A percentile compares a stretch with the other conserved stretches of the same genome.
Evolutionary conservation across 768 basidiomycete genomes (phyloP).

Genomic region (Suillus subalutaceus): DNA sequence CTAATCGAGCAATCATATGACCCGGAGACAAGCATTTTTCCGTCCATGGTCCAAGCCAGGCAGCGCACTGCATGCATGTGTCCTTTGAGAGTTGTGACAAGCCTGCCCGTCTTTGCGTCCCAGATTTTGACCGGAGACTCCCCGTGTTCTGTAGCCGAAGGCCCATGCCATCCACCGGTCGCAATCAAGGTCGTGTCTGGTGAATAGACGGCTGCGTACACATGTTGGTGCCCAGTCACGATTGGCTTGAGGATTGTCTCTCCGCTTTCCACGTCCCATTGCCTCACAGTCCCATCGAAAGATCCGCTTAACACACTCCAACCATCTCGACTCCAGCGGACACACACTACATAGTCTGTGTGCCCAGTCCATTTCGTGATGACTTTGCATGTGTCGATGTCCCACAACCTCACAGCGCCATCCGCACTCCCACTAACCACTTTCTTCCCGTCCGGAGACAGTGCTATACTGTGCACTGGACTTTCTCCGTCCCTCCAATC

Average conservation of each 20-base stretch:
- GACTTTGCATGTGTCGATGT: background rate
- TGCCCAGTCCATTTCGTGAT: background rate
- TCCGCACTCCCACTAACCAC: background rate
- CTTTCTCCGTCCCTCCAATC: background rate
- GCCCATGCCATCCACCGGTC: background rate
- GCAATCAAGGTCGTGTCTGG: constrained; percentile 8
- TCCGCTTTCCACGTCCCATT: background rate
- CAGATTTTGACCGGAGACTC: too few species aligned
- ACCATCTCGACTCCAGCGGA: background rate
- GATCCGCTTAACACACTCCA: background rate
- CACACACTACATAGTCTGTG: background rate
- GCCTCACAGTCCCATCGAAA: background rate
- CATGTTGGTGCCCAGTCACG: background rate
- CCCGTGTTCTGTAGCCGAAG: too few species aligned
- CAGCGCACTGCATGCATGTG: too few species aligned
- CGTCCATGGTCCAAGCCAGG: too few species aligned
- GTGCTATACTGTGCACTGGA: background rate
- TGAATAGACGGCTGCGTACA: background rate
- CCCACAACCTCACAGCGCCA: background rate
- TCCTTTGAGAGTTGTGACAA: too few species aligned
- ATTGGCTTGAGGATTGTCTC: background rate
- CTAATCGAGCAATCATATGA: too few species aligned
- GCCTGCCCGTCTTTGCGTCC: too few species aligned
- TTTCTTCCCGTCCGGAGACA: constrained; percentile 2
- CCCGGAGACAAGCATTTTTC: too few species aligned